phyloP scores from a whole-genome alignment of 768 basidiomycete species.

The Coprinellus micaceus region DNA sequence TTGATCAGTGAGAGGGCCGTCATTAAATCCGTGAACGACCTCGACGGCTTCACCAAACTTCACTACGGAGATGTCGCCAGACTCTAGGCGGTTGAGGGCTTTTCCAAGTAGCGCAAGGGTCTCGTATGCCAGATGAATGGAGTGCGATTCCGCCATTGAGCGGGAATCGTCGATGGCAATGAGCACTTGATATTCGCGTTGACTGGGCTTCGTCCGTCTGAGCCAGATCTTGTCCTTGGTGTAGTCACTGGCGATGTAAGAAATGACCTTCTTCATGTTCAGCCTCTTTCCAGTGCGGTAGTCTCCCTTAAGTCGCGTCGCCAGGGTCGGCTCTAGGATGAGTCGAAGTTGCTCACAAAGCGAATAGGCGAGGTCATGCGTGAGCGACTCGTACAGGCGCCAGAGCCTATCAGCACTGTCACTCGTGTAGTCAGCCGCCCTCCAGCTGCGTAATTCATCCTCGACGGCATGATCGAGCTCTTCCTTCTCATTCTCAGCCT shows the following conservation, averaged over 20 bases:
- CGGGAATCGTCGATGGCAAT: slow-evolving; percentile 94
- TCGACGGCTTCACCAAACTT: slow-evolving; percentile 88
- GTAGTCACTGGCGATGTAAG: slow-evolving; percentile 97
- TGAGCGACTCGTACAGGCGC: slow-evolving; percentile 87
- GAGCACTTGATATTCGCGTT: slow-evolving; percentile 93
- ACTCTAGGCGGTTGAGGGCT: slow-evolving; percentile 87
- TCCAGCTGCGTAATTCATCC: slow-evolving; percentile 56
- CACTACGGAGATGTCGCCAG: slow-evolving; percentile 90
- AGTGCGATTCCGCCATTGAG: slow-evolving; percentile 92
- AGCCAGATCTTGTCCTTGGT: slow-evolving; percentile 99
- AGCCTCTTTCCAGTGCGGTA: slow-evolving; percentile 96
- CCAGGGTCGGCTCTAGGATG: slow-evolving; percentile 91
- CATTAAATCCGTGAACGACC: slow-evolving; percentile 81
- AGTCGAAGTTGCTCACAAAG: slow-evolving; percentile 96
- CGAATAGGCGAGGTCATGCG: slow-evolving; percentile 84
- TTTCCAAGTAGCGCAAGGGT: slow-evolving; percentile 90
- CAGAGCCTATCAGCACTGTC: slow-evolving; percentile 73
- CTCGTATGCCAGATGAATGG: slow-evolving; percentile 90
- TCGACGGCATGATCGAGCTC: slow-evolving; percentile 28
- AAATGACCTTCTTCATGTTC: slow-evolving; percentile 98
- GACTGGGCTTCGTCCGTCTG: slow-evolving; percentile 87
- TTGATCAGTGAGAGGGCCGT: slow-evolving; percentile 75
- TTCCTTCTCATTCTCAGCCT: slow-evolving; percentile 21
- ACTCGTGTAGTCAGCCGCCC: slow-evolving; percentile 52
- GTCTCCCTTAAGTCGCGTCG: slow-evolving; percentile 92